Evolutionary conservation across 495 filamentous ascomycete genomes (phyloP).

Genomic region (Aspergillus sclerotiicarbonarius): DNA sequence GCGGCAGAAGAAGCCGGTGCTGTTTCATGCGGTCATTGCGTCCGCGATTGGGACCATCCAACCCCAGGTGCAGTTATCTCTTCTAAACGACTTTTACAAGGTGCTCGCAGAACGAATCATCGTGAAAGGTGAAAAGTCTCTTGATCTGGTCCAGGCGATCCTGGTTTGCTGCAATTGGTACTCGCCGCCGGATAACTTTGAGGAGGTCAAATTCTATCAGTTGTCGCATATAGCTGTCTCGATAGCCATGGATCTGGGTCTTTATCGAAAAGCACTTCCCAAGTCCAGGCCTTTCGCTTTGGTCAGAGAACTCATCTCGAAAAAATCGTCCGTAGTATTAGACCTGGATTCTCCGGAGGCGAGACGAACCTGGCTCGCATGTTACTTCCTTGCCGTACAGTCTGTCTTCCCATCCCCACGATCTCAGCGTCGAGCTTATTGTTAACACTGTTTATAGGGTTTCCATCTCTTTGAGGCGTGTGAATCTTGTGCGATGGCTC

Average conservation of each 20-base stretch:
- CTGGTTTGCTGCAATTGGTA: constrained; percentile 76
- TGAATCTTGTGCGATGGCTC: constrained; percentile 77
- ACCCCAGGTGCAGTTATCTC: constrained; percentile 53
- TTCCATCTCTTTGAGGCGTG: constrained; percentile 75
- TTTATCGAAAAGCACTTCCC: constrained; percentile 51
- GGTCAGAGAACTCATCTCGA: constrained; percentile 31
- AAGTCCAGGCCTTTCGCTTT: constrained; percentile 29
- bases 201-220: constrained; percentile 91
- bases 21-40: constrained; percentile 78
- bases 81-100: constrained; percentile 71
- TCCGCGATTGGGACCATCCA: constrained; percentile 62
- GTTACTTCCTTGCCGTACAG: constrained; percentile 72
- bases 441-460: constrained; percentile 65
- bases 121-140: constrained; percentile 72
- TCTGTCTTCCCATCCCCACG: constrained; percentile 24
- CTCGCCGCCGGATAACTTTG: constrained; percentile 74
- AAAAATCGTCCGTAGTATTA: constrained; percentile 41
- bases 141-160: constrained; percentile 84
- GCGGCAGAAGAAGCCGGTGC: constrained; percentile 66
- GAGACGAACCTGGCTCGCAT: constrained; percentile 74
- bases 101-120: constrained; percentile 73
- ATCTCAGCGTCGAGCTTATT: constrained; percentile 13
- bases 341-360: constrained; percentile 69
- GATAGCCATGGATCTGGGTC: constrained; percentile 85
- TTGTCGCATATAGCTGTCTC: constrained; percentile 78